Evolutionary conservation across 768 basidiomycete species (phyloP), one percentile per base, ranked within the genome.

Genomic region (Pulveroboletus sp.): DNA sequence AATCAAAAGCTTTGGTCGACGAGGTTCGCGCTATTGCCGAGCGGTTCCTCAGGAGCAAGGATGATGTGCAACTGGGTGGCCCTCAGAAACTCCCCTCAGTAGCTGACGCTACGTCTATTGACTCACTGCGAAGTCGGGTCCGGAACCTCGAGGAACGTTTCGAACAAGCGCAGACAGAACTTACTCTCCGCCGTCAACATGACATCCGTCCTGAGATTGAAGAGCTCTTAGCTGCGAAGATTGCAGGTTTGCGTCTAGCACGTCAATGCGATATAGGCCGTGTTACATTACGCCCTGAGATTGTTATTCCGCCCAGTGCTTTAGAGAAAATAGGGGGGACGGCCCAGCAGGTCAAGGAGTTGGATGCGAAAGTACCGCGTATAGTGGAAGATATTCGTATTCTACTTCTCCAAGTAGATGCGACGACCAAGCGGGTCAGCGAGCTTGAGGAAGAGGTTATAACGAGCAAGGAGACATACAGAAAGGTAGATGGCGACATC

Each of bases 81-180:
- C 43, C 6, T 11, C 50, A 46, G 42, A 31, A 48, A 38, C 39
- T 13, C 24, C 8, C 38, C 15, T 38, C 53, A 10, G 31, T 5
- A 36, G 8, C 30, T 13, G 28, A 52, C 6, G 1, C 37, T n/a
- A 24, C 36, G 21, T 18, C 15, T 10, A 24, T 57, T 6, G 51
- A 57, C 33, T 45, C 51, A 6, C 41, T 68, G 42, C 57, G 32
- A 46, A 48, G 10, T 40, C 60, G 45, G 26, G 18, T 69, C 11
- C 57, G 30, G 28, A 48, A 62, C 24, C 53, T 68, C 14, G 66
- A 63, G 43, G 58, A 66, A 31, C 58, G 57, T n/a, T 48, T 69
- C 8, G 66, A 68, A n/a, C 64, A 68, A 45, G 52, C 60, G 7
- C 64, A 58, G 8, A 56, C 68, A 6, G 62, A 64, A 30, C 50